phyloP scores from a whole-genome alignment of 495 filamentous ascomycete species.

The Tuber calosporum region DNA sequence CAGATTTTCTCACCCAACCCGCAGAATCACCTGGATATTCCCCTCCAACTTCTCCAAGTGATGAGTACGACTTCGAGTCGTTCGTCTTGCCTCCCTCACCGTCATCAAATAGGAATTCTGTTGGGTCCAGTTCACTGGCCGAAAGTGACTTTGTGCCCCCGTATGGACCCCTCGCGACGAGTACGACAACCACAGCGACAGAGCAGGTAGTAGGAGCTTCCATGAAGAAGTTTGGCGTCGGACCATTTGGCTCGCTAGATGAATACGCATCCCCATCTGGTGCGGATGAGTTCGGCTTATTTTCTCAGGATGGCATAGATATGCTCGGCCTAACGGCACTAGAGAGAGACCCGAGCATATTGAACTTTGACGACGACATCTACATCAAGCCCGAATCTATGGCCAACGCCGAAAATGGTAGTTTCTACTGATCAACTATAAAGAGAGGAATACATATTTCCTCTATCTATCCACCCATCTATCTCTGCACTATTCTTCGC shows the following conservation, averaged over 20 bases:
- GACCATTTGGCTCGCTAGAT: constrained; percentile 24
- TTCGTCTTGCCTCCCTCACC: constrained; percentile 27
- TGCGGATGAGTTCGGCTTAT: constrained; percentile 34
- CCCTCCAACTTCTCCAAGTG: constrained; percentile 37
- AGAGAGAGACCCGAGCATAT: constrained; percentile 39
- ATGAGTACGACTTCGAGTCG: constrained; percentile 36
- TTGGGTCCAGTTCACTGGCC: constrained; percentile 25
- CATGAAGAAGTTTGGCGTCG: constrained; percentile 20
- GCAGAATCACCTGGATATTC: constrained; percentile 26
- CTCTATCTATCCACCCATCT: neutral
- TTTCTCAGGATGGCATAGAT: constrained; percentile 36
- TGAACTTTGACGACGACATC: constrained; percentile 33
- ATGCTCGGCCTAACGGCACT: constrained; percentile 40
- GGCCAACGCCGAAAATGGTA: constrained; percentile 28
- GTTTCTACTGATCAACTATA: constrained; percentile 12
- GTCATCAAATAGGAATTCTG: constrained; percentile 25
- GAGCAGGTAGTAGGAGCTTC: constrained; percentile 18
- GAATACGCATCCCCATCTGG: constrained; percentile 28
- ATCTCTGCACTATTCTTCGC: neutral
- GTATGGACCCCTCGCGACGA: constrained; percentile 8
- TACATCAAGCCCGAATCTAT: constrained; percentile 42
- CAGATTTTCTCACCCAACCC: constrained; percentile 21
- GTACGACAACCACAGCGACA: constrained; percentile 6
- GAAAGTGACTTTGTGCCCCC: constrained; percentile 25
- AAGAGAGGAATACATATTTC: neutral